Percentiles rank a stretch among this genome's conserved stretches.
Evolutionary conservation across 139 green algal species (phyloP).

Genomic region (Chlamydomonas asymmetrica): DNA sequence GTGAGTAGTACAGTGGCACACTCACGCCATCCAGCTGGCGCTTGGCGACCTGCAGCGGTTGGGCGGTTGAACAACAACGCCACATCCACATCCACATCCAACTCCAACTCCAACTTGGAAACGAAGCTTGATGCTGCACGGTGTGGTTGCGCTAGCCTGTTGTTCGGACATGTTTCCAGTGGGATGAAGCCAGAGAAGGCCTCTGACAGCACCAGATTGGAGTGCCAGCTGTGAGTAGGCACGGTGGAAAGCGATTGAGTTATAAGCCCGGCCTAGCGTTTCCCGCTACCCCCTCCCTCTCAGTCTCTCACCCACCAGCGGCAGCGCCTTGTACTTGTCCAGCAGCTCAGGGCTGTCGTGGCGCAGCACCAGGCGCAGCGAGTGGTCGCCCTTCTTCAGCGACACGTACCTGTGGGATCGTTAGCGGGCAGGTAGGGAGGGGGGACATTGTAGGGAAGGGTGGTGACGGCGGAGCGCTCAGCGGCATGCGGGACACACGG

Average conservation of each 20-base stretch:
- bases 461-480: too few relatives aligned
- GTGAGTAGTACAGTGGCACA: slow-evolving; percentile 67
- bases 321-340: slow-evolving; percentile 61
- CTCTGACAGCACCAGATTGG: too few relatives aligned
- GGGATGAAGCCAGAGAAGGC: too few relatives aligned
- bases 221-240: too few relatives aligned
- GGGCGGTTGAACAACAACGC: too few relatives aligned
- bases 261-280: background rate
- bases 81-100: background rate
- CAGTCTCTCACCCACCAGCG: slow-evolving; percentile 23
- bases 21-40: slow-evolving; percentile 55
- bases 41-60: slow-evolving; percentile 38
- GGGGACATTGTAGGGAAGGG: background rate
- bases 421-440: slow-evolving; percentile 32
- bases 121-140: too few relatives aligned
- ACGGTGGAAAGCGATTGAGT: background rate
- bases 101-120: too few relatives aligned
- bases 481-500: too few relatives aligned
- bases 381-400: slow-evolving; percentile 69
- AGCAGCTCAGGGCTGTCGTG: slow-evolving; percentile 79
- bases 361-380: slow-evolving; percentile 65
- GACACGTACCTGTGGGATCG: slow-evolving; percentile 61
- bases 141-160: too few relatives aligned
- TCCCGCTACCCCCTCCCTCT: background rate
- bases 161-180: too few relatives aligned